phyloP scores from a whole-genome alignment of 345 rosid genomes.

The Xanthoceras sorbifolium region DNA sequence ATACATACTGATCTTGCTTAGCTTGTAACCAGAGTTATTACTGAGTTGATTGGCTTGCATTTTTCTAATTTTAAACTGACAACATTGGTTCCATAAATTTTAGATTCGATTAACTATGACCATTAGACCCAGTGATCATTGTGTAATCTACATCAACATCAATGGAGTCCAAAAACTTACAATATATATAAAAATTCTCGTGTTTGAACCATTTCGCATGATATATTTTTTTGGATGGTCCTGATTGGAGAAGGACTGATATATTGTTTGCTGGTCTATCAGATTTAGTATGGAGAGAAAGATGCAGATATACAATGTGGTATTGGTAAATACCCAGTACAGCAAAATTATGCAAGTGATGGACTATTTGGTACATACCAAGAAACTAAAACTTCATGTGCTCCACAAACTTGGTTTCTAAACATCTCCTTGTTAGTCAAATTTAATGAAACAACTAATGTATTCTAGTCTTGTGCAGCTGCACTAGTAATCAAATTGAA shows the following conservation, averaged over 20 bases:
- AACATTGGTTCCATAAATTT: not conserved
- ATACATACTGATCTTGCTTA: not conserved
- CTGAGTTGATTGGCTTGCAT: not conserved
- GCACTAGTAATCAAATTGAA: not conserved
- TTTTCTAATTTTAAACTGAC: not conserved
- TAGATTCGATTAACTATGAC: not conserved
- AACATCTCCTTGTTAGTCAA: not conserved
- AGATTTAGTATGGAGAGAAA: not conserved
- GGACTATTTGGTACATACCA: not conserved
- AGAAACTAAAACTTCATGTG: not conserved
- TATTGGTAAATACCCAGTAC: too few relatives aligned
- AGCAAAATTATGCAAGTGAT: too few relatives aligned
- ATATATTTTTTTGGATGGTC: not conserved
- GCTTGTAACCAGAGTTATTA: not conserved
- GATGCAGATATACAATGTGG: not conserved
- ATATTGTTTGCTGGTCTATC: not conserved
- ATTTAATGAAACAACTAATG: not conserved
- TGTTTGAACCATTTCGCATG: not conserved
- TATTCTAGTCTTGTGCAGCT: not conserved
- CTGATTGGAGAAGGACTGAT: not conserved
- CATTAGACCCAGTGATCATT: not conserved
- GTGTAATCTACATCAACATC: not conserved
- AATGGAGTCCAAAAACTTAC: not conserved
- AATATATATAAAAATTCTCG: not conserved
- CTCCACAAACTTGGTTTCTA: not conserved